Percentiles rank a stretch among this genome's conserved stretches.
Evolutionary conservation across 2,329 filamentous ascomycete genomes (phyloP).

Genomic region (Cadophora sp.): DNA sequence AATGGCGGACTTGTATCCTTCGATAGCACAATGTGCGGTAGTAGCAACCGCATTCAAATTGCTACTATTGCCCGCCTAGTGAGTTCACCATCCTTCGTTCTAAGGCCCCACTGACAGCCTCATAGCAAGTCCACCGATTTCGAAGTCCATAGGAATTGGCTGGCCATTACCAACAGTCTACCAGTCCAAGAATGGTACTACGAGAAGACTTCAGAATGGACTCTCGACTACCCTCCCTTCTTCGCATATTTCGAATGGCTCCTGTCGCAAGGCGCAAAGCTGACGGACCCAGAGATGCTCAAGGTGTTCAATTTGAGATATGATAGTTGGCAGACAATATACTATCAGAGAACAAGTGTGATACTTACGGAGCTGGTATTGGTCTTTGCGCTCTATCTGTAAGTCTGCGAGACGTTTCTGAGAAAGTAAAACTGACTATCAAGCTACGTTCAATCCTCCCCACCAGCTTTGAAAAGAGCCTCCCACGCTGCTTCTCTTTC

Average conservation of each 20-base stretch:
- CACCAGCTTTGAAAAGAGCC: conserved; percentile 69
- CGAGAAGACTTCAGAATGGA: conserved; percentile 99
- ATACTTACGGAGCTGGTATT: conserved; percentile 85
- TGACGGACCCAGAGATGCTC: conserved; percentile 83
- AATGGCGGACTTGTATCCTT: conserved; percentile 85
- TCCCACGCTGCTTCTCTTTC: conserved; percentile 89
- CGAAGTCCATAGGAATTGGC: conserved; percentile 98
- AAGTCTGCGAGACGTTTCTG: conserved; percentile 40
- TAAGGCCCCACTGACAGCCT: conserved; percentile 11
- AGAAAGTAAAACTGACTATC: conserved; percentile 35
- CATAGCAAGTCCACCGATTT: conserved; percentile 97
- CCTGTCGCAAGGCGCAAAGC: conserved; percentile 79
- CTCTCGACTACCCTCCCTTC: conserved; percentile 97
- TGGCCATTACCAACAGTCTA: conserved; percentile 91
- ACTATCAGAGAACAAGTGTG: conserved; percentile 91
- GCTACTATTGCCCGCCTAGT: conserved; percentile 94
- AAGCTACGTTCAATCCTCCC: conserved; percentile 78
- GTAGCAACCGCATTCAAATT: conserved; percentile 90
- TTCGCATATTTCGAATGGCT: conserved; percentile 98
- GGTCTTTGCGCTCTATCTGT: conserved; percentile 82
- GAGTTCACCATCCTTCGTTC: conserved; percentile 48
- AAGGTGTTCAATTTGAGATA: conserved; percentile 81
- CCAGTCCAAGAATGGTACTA: conserved; percentile 92
- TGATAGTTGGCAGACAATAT: conserved; percentile 91
- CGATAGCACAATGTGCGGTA: conserved; percentile 86